A percentile compares a stretch with the other conserved stretches of the same genome.
Conservation (phyloP, 1,139 yeast species). For the Saccharomyces hybrid region DNA sequence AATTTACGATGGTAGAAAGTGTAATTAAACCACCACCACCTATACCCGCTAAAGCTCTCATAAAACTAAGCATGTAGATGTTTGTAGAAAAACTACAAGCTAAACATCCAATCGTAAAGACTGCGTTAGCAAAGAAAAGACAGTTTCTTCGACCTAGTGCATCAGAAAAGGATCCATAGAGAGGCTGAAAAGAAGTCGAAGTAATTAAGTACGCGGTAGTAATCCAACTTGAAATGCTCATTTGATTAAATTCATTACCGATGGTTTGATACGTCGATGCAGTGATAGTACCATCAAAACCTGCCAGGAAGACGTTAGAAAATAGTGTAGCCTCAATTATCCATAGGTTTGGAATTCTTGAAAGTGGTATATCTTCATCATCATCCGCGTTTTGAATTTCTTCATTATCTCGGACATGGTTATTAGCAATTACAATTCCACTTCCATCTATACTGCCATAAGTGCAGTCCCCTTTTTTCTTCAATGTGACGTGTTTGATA, state of each 20-base stretch:
- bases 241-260: constrained; percentile 47
- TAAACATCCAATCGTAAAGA: constrained; percentile 45
- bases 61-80: constrained; percentile 44
- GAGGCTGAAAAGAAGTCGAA: constrained; percentile 58
- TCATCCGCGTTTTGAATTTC: background rate
- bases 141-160: constrained; percentile 65
- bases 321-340: constrained; percentile 14
- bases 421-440: too few species aligned
- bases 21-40: constrained; percentile 57
- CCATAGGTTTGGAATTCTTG: constrained; percentile 10
- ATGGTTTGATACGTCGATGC: constrained; percentile 50
- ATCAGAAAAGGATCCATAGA: constrained; percentile 74
- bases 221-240: constrained; percentile 49
- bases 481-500: background rate
- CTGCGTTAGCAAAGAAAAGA: constrained; percentile 39
- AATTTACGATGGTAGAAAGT: constrained; percentile 43
- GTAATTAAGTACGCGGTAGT: constrained; percentile 52
- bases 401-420: background rate
- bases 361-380: constrained; percentile 5
- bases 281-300: constrained; percentile 51
- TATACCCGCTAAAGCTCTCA: constrained; percentile 47
- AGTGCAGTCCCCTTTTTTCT: background rate
- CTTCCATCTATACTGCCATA: background rate
- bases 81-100: constrained; percentile 41
- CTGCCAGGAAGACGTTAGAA: constrained; percentile 40